Evolutionary conservation across 345 rosid genomes (phyloP).

Genomic region (Jatropha curcas): DNA sequence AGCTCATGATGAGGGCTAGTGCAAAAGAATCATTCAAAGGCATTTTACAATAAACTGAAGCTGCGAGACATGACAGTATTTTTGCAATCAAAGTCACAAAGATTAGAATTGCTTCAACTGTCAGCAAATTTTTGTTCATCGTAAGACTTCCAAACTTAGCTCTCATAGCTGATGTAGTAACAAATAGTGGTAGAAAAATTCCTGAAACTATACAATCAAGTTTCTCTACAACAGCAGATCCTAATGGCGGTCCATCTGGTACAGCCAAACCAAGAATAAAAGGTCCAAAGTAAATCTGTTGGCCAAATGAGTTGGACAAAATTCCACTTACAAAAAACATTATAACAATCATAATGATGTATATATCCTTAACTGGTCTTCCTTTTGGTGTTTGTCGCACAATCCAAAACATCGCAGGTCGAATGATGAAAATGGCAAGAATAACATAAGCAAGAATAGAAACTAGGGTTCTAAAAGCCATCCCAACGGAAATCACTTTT

Average conservation of each 20-base stretch:
- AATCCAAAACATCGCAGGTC: conserved; percentile 25
- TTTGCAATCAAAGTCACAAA: background rate
- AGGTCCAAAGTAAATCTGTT: conserved; percentile 12
- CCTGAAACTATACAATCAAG: conserved; percentile 23
- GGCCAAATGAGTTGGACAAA: conserved; percentile 2
- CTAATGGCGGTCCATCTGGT: conserved; percentile 34
- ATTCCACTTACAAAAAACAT: background rate
- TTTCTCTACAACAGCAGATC: conserved; percentile 30
- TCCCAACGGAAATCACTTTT: background rate
- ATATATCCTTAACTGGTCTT: conserved; percentile 8
- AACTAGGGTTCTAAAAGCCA: background rate
- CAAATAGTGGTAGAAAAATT: conserved; percentile 31
- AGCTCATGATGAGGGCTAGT: conserved; percentile 6
- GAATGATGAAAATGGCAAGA: background rate
- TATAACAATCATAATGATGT: conserved; percentile 22
- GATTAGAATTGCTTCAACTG: background rate
- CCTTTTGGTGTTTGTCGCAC: conserved; percentile 24
- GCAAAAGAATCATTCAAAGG: conserved; percentile 20
- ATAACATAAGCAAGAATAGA: background rate
- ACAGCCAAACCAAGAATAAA: conserved; percentile 26
- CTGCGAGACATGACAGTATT: background rate
- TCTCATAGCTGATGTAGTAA: conserved; percentile 23
- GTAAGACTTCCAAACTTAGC: background rate
- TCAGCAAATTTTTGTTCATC: background rate
- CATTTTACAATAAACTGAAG: conserved; percentile 14